Percentiles rank a stretch among this genome's conserved stretches.
phyloP scores from a whole-genome alignment of 2,329 filamentous ascomycete genomes.

The Gnomoniopsis smithogilvyi region DNA sequence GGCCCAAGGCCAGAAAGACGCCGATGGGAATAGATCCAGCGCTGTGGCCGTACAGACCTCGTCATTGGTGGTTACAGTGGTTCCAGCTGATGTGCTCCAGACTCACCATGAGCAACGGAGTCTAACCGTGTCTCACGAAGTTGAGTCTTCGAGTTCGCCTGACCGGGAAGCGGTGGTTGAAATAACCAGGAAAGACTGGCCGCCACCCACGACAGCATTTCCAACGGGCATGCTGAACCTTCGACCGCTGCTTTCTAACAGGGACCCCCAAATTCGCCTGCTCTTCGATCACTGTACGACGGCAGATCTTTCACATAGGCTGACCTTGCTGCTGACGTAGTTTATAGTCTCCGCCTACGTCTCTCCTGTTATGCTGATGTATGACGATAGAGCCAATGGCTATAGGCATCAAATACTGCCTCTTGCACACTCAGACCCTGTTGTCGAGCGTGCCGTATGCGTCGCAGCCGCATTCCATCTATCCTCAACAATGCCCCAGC shows the following conservation, averaged over 20 bases:
- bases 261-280: slow-evolving; percentile 5
- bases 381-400: slow-evolving; percentile 15
- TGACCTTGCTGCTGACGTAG: not conserved
- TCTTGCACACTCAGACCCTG: slow-evolving; percentile 9
- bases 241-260: slow-evolving; percentile 3
- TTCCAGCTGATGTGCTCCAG: not conserved
- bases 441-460: slow-evolving; percentile 16
- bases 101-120: not conserved
- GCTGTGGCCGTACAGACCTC: too few relatives aligned
- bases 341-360: slow-evolving; percentile 9
- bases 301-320: not conserved
- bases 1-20: too few relatives aligned
- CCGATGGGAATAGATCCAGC: too few relatives aligned
- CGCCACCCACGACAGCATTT: not conserved
- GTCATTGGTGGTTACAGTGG: too few relatives aligned
- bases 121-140: not conserved
- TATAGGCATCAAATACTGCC: slow-evolving; percentile 15
- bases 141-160: not conserved
- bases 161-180: not conserved
- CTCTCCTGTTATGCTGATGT: slow-evolving; percentile 17
- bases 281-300: slow-evolving; percentile 16
- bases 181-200: not conserved
- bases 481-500: slow-evolving; percentile 11
- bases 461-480: slow-evolving; percentile 16
- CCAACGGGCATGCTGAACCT: not conserved